These are phyloP conservation scores for Pseudofabraea citricarpa DNA, from an alignment of 2,329 filamentous ascomycete genomes.

Conservation along the genomic window DNA sequence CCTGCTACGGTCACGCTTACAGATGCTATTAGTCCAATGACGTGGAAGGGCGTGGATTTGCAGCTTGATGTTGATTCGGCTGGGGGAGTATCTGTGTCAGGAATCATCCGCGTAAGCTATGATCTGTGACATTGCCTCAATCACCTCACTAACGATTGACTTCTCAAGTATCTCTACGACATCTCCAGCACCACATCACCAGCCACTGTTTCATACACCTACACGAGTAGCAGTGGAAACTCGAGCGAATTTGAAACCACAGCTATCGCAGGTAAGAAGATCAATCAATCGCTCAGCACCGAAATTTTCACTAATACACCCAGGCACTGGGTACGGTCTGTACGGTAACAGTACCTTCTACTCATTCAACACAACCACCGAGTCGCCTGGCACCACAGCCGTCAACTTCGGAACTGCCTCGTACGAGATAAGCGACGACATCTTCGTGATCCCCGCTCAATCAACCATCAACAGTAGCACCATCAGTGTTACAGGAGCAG, in stretches of 20 bases:
- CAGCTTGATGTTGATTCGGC: slow-evolving; percentile 3
- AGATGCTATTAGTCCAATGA: slow-evolving; percentile 3
- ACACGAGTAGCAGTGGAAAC: too few relatives aligned
- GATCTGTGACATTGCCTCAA: background rate
- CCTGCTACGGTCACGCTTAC: slow-evolving; percentile 4
- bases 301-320: background rate
- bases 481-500: slow-evolving; percentile 6
- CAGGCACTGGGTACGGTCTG: background rate
- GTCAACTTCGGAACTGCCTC: slow-evolving; percentile 5
- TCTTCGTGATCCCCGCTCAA: slow-evolving; percentile 9
- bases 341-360: slow-evolving; percentile 6
- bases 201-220: too few relatives aligned
- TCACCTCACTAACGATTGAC: slow-evolving; percentile 1
- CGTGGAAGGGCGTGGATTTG: slow-evolving; percentile 3
- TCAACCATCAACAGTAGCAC: slow-evolving; percentile 1
- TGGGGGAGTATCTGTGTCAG: slow-evolving; percentile 5
- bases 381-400: slow-evolving; percentile 6
- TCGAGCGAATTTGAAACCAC: too few relatives aligned
- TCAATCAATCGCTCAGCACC: too few relatives aligned
- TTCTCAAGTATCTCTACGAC: background rate
- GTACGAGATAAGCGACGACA: slow-evolving; percentile 9
- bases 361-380: slow-evolving; percentile 4
- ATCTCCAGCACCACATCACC: too few relatives aligned
- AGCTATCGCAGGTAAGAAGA: too few relatives aligned
- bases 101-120: slow-evolving; percentile 7